Base-by-base conservation (phyloP, 2,329 filamentous ascomycete species). In the Fusarium sp. region DNA sequence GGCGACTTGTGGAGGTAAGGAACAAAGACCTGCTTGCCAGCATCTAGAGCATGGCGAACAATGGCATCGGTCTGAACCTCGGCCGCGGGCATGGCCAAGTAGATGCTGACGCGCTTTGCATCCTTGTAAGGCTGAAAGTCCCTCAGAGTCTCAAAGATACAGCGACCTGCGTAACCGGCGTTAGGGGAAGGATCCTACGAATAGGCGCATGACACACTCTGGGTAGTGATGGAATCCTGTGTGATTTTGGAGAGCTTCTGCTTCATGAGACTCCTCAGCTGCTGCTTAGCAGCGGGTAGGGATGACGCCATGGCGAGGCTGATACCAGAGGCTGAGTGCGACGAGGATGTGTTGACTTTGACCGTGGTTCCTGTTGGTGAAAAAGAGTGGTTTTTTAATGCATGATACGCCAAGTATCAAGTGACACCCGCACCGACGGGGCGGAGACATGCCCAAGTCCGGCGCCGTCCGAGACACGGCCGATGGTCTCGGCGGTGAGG, bases 61-160 rank as follows among this genome's bases (percentile, higher is more conserved):
- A 98, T 92, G 44, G 83, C 80, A 47, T 89, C 87, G 2, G 95
- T 99, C 68, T 93, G 91, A 25, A 97, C 85, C 78, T 99, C 95
- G 24, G 89, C 90, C 9, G 82, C 80, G 1, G 93, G 93, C 95
- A 99, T 99, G 10, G 94, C 95, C 13, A 99, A 82, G 74, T 96
- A 99, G 53, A 99, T 83, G 68, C 91, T 93, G 71, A 99, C 86
- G 49, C 87, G 84, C 58, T 81, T 84, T 38, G 95, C 93, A 51
- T 88, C 81, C 63, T 86, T 80, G 74, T 96, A 99, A 51, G 92
- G 90, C 46, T 85, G 83, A 69, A 93, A 85, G 10, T 83, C 80
- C 40, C 89, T 80, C 34, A 97, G 78, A 7, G 83, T 80, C 50
- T 86, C 83, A 65, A 88, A 89, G 22, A 91, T 87, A 66, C 79